phyloP scores from a whole-genome alignment of 495 filamentous ascomycete genomes.

The Xylaria nigripes region DNA sequence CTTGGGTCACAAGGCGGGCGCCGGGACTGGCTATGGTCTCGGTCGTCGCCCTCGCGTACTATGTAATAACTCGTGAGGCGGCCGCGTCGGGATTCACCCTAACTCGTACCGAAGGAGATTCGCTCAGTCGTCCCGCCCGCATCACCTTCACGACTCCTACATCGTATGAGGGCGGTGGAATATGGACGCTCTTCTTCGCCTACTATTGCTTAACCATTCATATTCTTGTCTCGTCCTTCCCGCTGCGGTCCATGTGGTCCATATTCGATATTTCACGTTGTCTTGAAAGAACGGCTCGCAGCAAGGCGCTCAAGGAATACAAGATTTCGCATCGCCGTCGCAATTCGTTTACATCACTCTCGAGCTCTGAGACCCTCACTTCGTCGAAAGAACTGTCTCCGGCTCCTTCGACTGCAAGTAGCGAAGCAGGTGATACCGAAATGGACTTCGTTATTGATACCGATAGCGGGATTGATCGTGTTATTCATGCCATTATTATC shows the following conservation, averaged over 20 bases:
- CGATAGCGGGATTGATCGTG: constrained; percentile 31
- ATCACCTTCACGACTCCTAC: constrained; percentile 14
- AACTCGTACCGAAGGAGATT: constrained; percentile 37
- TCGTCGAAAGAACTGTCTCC: constrained; percentile 35
- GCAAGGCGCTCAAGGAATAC: constrained; percentile 33
- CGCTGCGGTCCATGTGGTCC: constrained; percentile 46
- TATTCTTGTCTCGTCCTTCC: constrained; percentile 44
- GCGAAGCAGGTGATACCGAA: constrained; percentile 41
- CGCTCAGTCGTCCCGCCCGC: constrained; percentile 32
- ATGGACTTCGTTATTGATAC: constrained; percentile 31
- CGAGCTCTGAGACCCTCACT: constrained; percentile 43
- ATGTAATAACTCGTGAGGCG: constrained; percentile 39
- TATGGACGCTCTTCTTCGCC: constrained; percentile 37
- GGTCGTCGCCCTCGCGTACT: constrained; percentile 36
- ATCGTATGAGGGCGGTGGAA: constrained; percentile 20
- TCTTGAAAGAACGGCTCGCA: constrained; percentile 31
- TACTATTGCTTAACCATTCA: constrained; percentile 49
- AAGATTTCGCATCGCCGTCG: constrained; percentile 40
- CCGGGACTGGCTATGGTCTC: constrained; percentile 43
- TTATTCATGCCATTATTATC: constrained; percentile 57
- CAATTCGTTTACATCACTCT: constrained; percentile 42
- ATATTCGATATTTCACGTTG: constrained; percentile 39
- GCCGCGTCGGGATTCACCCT: constrained; percentile 36
- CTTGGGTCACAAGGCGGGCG: constrained; percentile 39
- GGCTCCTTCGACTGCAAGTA: constrained; percentile 35